Evolutionary conservation across 345 rosid genomes (phyloP).

Genomic region (Moricandia moricandioides): DNA sequence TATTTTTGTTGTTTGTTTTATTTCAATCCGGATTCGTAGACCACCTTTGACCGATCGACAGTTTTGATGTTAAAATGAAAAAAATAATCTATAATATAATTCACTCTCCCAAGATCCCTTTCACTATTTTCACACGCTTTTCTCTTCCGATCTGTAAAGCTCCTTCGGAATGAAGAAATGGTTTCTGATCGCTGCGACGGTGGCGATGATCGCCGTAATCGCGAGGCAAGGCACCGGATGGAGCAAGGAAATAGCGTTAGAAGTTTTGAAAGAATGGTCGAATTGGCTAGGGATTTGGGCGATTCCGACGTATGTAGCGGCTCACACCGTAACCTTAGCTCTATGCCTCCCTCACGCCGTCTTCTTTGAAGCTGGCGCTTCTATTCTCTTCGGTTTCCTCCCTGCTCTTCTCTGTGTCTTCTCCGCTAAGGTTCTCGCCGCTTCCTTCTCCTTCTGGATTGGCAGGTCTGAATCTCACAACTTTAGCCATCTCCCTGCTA

Average conservation of each 20-base stretch:
- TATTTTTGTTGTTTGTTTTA: too few relatives aligned
- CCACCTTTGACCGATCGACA: too few relatives aligned
- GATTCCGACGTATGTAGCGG: conserved; percentile 72
- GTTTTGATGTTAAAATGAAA: too few relatives aligned
- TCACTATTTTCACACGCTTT: neutral
- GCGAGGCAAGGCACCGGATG: conserved; percentile 48
- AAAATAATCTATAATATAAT: too few relatives aligned
- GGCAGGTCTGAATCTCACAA: conserved; percentile 56
- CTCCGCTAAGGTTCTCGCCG: conserved; percentile 76
- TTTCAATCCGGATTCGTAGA: too few relatives aligned
- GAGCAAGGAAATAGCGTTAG: conserved; percentile 56
- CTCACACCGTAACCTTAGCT: conserved; percentile 72
- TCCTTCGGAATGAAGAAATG: conserved; percentile 46
- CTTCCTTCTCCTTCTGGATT: conserved; percentile 86
- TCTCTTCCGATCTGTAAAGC: neutral
- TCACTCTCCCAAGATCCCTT: neutral
- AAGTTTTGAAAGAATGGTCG: conserved; percentile 50
- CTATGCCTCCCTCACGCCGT: conserved; percentile 85
- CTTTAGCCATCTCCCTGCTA: neutral
- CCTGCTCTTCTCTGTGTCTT: conserved; percentile 79
- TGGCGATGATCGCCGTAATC: conserved; percentile 37
- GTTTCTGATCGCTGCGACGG: conserved; percentile 46
- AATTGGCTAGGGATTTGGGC: conserved; percentile 81
- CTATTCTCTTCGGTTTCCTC: conserved; percentile 78
- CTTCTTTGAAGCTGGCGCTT: conserved; percentile 88